Evolutionary conservation across 345 rosid species (phyloP).

Genomic region (Stellera chamaejasme): DNA sequence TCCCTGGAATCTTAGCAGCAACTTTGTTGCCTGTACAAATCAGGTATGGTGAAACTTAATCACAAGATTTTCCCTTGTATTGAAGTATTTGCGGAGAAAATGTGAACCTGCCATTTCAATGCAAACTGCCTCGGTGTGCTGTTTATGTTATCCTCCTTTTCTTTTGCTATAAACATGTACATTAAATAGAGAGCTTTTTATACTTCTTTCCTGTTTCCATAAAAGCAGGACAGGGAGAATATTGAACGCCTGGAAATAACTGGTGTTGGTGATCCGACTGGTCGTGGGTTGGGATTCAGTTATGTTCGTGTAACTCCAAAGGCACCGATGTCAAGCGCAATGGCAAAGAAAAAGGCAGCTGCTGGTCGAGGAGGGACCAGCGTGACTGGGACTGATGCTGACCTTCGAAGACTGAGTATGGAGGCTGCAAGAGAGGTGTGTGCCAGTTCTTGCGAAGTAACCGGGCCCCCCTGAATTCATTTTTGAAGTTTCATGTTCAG

Average conservation of each 20-base stretch:
- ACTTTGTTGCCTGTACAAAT: constrained; percentile 88
- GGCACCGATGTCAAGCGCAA: constrained; percentile 73
- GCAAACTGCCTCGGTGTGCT: background rate
- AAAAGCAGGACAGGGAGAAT: constrained; percentile 74
- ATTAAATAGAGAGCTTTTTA: background rate
- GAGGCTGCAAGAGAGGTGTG: constrained; percentile 98
- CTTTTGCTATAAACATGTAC: background rate
- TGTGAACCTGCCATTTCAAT: background rate
- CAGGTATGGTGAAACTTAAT: constrained; percentile 40
- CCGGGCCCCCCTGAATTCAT: background rate
- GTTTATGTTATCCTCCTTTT: background rate
- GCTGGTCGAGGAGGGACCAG: constrained; percentile 82
- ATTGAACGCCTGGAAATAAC: constrained; percentile 97
- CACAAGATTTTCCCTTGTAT: constrained; percentile 6
- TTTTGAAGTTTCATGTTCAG: no score
- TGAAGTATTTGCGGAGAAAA: background rate
- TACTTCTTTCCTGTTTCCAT: constrained; percentile 9
- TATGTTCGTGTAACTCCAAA: constrained; percentile 87
- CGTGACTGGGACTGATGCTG: constrained; percentile 99
- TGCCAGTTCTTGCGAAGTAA: constrained; percentile 8
- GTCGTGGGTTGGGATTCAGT: constrained; percentile 96
- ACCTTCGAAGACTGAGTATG: constrained; percentile 97
- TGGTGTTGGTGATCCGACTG: constrained; percentile 99
- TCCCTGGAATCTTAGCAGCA: constrained; percentile 94
- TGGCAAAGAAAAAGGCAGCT: constrained; percentile 74